Evolutionary conservation across 169 alveolate species (phyloP).

Genomic region (Cryptosporidium andersoni): DNA sequence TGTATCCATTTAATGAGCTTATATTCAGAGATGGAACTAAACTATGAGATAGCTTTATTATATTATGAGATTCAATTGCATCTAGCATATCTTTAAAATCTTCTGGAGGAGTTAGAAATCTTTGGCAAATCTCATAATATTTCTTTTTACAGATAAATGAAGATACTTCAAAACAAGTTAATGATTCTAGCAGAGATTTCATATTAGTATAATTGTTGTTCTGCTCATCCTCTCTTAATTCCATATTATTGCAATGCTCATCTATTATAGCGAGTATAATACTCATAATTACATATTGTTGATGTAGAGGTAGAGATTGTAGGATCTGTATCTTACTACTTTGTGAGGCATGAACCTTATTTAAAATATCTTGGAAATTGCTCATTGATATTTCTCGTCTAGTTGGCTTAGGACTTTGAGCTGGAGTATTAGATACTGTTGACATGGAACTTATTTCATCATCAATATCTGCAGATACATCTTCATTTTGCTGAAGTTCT

Average conservation of each 20-base stretch:
- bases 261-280: conserved; percentile 36
- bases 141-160: conserved; percentile 3
- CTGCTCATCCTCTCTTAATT: background rate
- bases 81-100: conserved; percentile 61
- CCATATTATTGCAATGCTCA: conserved; percentile 2
- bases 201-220: background rate
- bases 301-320: conserved; percentile 34
- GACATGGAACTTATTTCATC: background rate
- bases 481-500: background rate
- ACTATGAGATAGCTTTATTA: background rate
- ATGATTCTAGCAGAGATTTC: background rate
- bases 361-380: conserved; percentile 36
- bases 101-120: conserved; percentile 49
- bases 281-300: conserved; percentile 58
- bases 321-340: conserved; percentile 1
- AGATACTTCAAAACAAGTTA: conserved; percentile 14
- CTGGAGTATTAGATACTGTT: conserved; percentile 4
- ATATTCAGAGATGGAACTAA: background rate
- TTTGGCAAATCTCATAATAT: conserved; percentile 28
- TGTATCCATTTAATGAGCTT: conserved; percentile 38
- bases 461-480: conserved; percentile 1
- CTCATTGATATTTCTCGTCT: conserved; percentile 19
- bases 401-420: conserved; percentile 49
- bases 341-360: conserved; percentile 35
- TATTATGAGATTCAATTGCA: conserved; percentile 33